These are phyloP conservation scores for Sugiyamaella mastotermitis DNA, from an alignment of 805 yeast species.

Conservation along the genomic window DNA sequence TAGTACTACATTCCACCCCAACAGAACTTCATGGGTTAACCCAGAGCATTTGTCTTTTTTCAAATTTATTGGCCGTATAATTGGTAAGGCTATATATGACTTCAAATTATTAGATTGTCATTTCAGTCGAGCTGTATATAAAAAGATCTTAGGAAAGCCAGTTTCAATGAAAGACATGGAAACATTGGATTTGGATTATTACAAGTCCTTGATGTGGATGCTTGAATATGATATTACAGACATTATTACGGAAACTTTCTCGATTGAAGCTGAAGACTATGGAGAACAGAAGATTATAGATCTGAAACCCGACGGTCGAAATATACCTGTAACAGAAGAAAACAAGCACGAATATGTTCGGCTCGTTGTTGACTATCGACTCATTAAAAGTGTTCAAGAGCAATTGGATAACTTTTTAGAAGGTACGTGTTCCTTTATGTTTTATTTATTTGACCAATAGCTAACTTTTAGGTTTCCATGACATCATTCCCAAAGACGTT, in stretches of 20 bases:
- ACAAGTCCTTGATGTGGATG: slow-evolving; percentile 92
- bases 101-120: slow-evolving; percentile 85
- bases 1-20: slow-evolving; percentile 91
- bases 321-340: slow-evolving; percentile 81
- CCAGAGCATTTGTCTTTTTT: slow-evolving; percentile 91
- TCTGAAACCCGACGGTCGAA: slow-evolving; percentile 72
- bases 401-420: slow-evolving; percentile 76
- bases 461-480: slow-evolving; percentile 65
- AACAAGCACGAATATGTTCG: slow-evolving; percentile 88
- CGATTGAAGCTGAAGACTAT: slow-evolving; percentile 88
- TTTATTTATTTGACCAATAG: not conserved
- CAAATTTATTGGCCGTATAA: slow-evolving; percentile 87
- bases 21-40: slow-evolving; percentile 83
- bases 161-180: slow-evolving; percentile 93
- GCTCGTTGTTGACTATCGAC: slow-evolving; percentile 77
- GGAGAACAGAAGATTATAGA: slow-evolving; percentile 86
- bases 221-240: slow-evolving; percentile 94
- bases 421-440: slow-evolving; percentile 17
- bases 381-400: slow-evolving; percentile 75
- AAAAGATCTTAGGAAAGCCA: slow-evolving; percentile 68
- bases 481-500: slow-evolving; percentile 76
- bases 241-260: slow-evolving; percentile 87
- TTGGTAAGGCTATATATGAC: slow-evolving; percentile 92
- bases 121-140: slow-evolving; percentile 91
- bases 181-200: slow-evolving; percentile 84